Percentiles rank a stretch among this genome's conserved stretches.
phyloP scores from a whole-genome alignment of 2,329 filamentous ascomycete genomes.

The Trichothecium sympodiale region DNA sequence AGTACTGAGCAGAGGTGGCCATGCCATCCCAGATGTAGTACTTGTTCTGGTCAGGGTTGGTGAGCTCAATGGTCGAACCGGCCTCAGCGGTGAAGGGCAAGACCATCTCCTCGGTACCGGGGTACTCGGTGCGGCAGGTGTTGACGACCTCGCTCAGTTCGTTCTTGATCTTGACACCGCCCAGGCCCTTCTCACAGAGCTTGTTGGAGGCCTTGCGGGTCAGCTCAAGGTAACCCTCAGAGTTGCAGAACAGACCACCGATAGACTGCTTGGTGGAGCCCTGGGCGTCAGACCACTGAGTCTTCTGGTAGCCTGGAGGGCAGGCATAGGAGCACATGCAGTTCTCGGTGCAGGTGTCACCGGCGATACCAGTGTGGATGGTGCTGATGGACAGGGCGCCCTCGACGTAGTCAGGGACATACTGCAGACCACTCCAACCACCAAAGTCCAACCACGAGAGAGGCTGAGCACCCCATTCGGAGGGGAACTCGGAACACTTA shows the following conservation, averaged over 20 bases:
- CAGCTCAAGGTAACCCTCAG: conserved; percentile 60
- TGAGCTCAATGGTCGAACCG: conserved; percentile 51
- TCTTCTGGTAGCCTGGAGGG: conserved; percentile 83
- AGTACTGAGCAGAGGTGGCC: conserved; percentile 86
- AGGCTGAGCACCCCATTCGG: conserved; percentile 65
- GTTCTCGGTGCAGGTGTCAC: conserved; percentile 48
- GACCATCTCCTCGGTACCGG: conserved; percentile 80
- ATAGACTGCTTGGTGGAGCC: conserved; percentile 73
- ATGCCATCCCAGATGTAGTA: conserved; percentile 73
- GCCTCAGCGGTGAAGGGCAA: conserved; percentile 58
- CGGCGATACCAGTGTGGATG: conserved; percentile 53
- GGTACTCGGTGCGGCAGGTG: conserved; percentile 93
- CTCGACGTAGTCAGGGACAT: conserved; percentile 37
- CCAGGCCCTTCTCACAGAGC: conserved; percentile 65
- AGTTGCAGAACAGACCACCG: conserved; percentile 75
- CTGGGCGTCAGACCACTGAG: conserved; percentile 75
- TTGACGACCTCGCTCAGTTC: conserved; percentile 54
- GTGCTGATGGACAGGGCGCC: conserved; percentile 45
- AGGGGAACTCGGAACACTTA: conserved; percentile 64
- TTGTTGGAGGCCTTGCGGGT: conserved; percentile 55
- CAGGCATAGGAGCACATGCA: conserved; percentile 89
- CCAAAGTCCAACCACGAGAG: conserved; percentile 57
- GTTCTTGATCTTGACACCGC: conserved; percentile 66
- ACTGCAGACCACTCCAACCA: conserved; percentile 76
- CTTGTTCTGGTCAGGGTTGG: conserved; percentile 58